Evolutionary conservation across 495 filamentous ascomycete species (phyloP).

Genomic region (Aspergillus incahuasiensis): DNA sequence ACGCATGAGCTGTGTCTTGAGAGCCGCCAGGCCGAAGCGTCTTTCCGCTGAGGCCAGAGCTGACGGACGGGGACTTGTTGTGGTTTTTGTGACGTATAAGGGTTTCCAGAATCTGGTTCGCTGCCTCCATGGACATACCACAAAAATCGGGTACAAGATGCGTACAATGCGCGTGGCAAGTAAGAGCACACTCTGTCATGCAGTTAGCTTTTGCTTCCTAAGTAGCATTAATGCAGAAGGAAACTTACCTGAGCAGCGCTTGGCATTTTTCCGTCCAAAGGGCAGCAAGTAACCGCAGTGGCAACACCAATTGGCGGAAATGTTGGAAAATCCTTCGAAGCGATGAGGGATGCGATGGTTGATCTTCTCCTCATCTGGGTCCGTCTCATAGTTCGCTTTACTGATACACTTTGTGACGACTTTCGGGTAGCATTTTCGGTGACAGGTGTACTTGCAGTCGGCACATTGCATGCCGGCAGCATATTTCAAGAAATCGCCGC

Average conservation of each 20-base stretch:
- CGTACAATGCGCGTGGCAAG: constrained; percentile 83
- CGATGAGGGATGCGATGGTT: constrained; percentile 98
- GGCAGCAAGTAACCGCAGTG: constrained; percentile 98
- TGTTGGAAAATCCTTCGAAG: constrained; percentile 89
- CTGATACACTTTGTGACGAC: constrained; percentile 99
- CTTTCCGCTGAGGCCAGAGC: constrained; percentile 56
- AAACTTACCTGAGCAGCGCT: constrained; percentile 76
- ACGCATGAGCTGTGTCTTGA: constrained; percentile 42
- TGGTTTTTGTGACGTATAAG: constrained; percentile 42
- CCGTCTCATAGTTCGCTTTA: constrained; percentile 95
- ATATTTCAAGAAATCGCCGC: constrained; percentile 97
- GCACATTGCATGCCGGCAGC: constrained; percentile 98
- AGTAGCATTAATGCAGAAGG: neutral
- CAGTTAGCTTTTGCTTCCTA: neutral
- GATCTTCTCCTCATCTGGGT: constrained; percentile 98
- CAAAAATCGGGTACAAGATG: constrained; percentile 99
- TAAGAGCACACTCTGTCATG: constrained; percentile 76
- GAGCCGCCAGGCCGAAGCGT: constrained; percentile 57
- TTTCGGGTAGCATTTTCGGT: constrained; percentile 91
- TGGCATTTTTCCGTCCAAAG: constrained; percentile 87
- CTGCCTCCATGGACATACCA: constrained; percentile 97
- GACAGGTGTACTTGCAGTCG: constrained; percentile 99
- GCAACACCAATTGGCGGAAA: constrained; percentile 98
- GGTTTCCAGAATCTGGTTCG: constrained; percentile 77
- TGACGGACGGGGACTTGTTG: constrained; percentile 43